Evolutionary conservation across 257 asterid genomes (phyloP), one percentile per base, ranked within the genome.

Genomic region (Nicotiana benthamiana): DNA sequence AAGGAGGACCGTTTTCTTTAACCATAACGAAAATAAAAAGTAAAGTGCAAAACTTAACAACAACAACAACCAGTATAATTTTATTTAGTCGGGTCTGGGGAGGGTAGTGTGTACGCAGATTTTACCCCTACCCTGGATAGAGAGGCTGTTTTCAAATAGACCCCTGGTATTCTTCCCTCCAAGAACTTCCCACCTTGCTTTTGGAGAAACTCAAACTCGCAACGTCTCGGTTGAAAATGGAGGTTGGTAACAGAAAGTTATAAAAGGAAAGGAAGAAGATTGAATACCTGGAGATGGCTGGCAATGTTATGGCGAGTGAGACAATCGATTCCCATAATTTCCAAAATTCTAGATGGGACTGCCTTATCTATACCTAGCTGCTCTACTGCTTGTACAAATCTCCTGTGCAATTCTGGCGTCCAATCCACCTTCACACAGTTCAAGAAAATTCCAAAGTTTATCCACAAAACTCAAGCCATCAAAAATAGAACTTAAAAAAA

Each of bases 271-370:
- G 22, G 8, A 20, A 32, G 72, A 65, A 75, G 53, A 36, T 1
- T 60, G 75, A 83, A 28, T 91, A 95, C 98, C 85, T 95, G 98
- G 84, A 95, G 99, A 92, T 95, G 99, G 83, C 99, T 95, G 1
- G 99, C 99, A 68, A 95, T 90, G 76, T 95, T 93, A 83, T 95
- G 99, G 48, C 99, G 97, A 83, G 99, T 95, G 85, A 95, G 99
- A 85, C 98, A 92, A 85, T 93, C 93, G 36, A 92, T 92, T 78
- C 99, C 97, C 99, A 95, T 95, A 54, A 93, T 92, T 84, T 93
- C 99, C 48, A 95, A 89, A 85, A 95, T 95, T 81, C 97, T 89
- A 0, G 99, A 95, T 82, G 99, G 99, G 70, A 95, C 99, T 7
- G 98, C 98, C 89, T 93, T 95, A 79, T 95, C 99, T 80, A 93